phyloP scores from a whole-genome alignment of 225 moss, liverwort and hornwort species.

The Polytrichum formosum region DNA sequence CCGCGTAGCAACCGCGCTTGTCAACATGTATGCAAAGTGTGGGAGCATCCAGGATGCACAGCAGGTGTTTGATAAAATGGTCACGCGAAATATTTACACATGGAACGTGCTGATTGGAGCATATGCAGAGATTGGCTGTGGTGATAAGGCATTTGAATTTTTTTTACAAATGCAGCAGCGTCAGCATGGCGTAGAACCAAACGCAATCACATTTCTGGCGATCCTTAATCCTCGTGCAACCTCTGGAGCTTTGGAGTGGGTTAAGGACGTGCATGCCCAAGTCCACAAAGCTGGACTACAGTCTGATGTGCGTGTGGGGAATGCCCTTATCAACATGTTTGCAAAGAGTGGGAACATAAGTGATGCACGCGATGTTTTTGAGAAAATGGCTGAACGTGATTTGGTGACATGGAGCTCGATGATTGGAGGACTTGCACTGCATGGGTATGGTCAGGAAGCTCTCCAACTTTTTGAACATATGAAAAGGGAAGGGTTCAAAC shows the following conservation, averaged over 20 bases:
- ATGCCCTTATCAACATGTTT: slow-evolving; percentile 24
- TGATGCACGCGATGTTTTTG: slow-evolving; percentile 4
- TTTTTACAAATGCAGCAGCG: slow-evolving; percentile 4
- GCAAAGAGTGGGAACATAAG: slow-evolving; percentile 12
- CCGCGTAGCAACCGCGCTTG: slow-evolving; percentile 14
- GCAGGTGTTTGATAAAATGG: slow-evolving; percentile 14
- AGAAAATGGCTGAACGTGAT: slow-evolving; percentile 1
- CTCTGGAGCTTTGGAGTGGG: slow-evolving; percentile 2
- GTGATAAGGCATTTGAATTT: neutral
- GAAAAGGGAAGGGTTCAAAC: neutral
- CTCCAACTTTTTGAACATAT: slow-evolving; percentile 10
- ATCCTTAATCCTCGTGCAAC: slow-evolving; percentile 17
- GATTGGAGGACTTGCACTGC: slow-evolving; percentile 4
- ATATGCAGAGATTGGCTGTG: slow-evolving; percentile 7
- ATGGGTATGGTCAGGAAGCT: slow-evolving; percentile 6
- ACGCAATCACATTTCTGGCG: slow-evolving; percentile 10
- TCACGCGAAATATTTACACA: slow-evolving; percentile 3
- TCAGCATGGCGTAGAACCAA: slow-evolving; percentile 17
- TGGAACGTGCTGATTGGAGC: slow-evolving; percentile 14
- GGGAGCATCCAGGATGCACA: slow-evolving; percentile 18
- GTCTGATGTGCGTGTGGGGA: slow-evolving; percentile 3
- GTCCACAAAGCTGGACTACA: slow-evolving; percentile 14
- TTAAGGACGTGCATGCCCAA: slow-evolving; percentile 4
- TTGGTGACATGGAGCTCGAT: slow-evolving; percentile 3
- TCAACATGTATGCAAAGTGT: slow-evolving; percentile 32